Conservation (phyloP, 768 basidiomycete species). For the Collybiopsis confluens region DNA sequence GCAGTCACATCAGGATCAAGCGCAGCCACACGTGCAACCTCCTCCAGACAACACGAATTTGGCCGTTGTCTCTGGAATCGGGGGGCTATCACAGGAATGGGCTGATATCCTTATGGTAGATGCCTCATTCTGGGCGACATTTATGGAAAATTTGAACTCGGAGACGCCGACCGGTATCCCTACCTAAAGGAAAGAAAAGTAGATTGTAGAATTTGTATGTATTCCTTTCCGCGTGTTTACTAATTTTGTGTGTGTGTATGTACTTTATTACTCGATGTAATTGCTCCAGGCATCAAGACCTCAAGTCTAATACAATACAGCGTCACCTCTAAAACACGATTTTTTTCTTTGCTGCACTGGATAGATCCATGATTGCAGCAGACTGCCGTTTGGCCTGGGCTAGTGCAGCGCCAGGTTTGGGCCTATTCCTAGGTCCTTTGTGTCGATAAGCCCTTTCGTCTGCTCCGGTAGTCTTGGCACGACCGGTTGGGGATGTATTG, state of each 20-base stretch:
- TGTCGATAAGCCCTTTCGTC: conserved; percentile 4
- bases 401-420: conserved; percentile 76
- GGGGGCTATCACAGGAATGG: neutral
- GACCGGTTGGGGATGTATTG: neutral
- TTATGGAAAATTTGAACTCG: conserved; percentile 27
- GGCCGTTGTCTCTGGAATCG: conserved; percentile 3
- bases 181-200: conserved; percentile 2
- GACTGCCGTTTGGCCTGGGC: conserved; percentile 74
- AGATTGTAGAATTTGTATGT: no score
- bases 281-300: no score
- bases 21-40: neutral
- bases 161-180: neutral
- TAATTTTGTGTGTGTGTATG: no score
- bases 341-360: conserved; percentile 64
- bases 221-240: no score
- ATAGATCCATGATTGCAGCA: conserved; percentile 57
- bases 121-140: conserved; percentile 38
- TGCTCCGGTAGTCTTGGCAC: neutral
- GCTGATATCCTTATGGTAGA: conserved; percentile 36
- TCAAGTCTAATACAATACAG: no score
- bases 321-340: conserved; percentile 51
- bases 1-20: neutral
- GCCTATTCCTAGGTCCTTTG: conserved; percentile 42
- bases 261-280: no score
- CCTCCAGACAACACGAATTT: neutral